phyloP scores from a whole-genome alignment of 192 early-diverging fungal genomes.

The Backusella psychrophila region DNA sequence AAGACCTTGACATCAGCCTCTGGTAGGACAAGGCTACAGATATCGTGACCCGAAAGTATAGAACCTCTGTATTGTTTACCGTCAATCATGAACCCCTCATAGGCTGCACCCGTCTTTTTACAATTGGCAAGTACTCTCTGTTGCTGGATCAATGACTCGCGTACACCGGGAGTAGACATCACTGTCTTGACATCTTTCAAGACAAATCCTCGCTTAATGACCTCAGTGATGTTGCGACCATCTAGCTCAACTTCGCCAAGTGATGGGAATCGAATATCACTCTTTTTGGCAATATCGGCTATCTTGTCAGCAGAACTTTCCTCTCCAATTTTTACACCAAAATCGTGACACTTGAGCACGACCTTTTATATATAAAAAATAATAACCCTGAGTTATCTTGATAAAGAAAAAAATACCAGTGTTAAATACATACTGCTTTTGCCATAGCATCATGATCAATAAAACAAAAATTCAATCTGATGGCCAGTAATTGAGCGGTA shows the following conservation, averaged over 20 bases:
- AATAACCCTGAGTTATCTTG: too few species aligned
- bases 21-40: constrained; percentile 72
- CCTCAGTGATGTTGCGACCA: constrained; percentile 60
- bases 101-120: constrained; percentile 1
- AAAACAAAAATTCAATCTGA: constrained; percentile 64
- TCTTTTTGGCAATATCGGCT: constrained; percentile 26
- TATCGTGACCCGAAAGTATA: constrained; percentile 83
- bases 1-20: constrained; percentile 78
- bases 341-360: constrained; percentile 36
- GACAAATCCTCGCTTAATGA: constrained; percentile 57
- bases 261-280: constrained; percentile 20
- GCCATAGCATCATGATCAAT: constrained; percentile 78
- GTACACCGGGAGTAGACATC: constrained; percentile 54
- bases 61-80: constrained; percentile 40
- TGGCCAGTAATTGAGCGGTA: constrained; percentile 67
- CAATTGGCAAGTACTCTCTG: constrained; percentile 51
- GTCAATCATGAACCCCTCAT: constrained; percentile 9
- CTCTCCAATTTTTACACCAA: constrained; percentile 40
- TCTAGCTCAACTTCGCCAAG: constrained; percentile 39
- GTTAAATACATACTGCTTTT: constrained; percentile 37
- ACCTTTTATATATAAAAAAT: not conserved
- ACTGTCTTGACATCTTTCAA: constrained; percentile 55
- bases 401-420: too few species aligned
- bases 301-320: constrained; percentile 31
- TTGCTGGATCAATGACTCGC: constrained; percentile 52